Conservation (phyloP, 1,284 basidiomycete genomes). For the Grifola frondosa region DNA sequence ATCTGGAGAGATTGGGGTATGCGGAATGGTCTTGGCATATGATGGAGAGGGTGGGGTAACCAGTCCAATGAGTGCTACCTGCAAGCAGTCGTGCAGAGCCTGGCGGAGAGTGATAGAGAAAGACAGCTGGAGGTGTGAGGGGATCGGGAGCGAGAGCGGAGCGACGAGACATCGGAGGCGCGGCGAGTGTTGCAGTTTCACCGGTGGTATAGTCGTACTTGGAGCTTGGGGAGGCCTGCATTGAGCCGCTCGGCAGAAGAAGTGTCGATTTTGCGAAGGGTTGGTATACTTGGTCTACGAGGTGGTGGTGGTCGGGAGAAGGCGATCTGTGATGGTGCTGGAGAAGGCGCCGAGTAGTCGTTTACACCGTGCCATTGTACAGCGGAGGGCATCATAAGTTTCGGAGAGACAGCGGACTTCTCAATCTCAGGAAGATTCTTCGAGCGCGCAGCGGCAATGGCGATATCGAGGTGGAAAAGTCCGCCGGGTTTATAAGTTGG, state of each 20-base stretch:
- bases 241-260: constrained; percentile 53
- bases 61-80: constrained; percentile 17
- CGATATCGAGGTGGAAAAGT: constrained; percentile 67
- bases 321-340: constrained; percentile 60
- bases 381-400: constrained; percentile 40
- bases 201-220: no score
- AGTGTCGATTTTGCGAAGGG: constrained; percentile 59
- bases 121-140: constrained; percentile 60
- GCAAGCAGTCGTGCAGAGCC: constrained; percentile 41
- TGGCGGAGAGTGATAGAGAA: constrained; percentile 57
- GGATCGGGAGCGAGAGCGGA: constrained; percentile 49
- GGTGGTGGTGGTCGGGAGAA: constrained; percentile 56
- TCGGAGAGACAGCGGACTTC: constrained; percentile 38
- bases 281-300: constrained; percentile 60
- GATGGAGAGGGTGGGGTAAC: constrained; percentile 35
- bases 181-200: constrained; percentile 56
- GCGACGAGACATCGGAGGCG: constrained; percentile 41
- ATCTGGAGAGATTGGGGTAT: constrained; percentile 32
- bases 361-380: constrained; percentile 42
- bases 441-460: constrained; percentile 47
- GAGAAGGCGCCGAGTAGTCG: constrained; percentile 50
- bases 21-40: constrained; percentile 20
- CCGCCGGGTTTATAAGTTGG: constrained; percentile 43
- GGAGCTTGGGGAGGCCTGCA: constrained; percentile 50
- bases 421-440: constrained; percentile 60